Percentiles rank a stretch among this genome's conserved stretches.
These are phyloP conservation scores for Sarcodon aspratus DNA, from an alignment of 768 basidiomycete species.

Conservation along the genomic window DNA sequence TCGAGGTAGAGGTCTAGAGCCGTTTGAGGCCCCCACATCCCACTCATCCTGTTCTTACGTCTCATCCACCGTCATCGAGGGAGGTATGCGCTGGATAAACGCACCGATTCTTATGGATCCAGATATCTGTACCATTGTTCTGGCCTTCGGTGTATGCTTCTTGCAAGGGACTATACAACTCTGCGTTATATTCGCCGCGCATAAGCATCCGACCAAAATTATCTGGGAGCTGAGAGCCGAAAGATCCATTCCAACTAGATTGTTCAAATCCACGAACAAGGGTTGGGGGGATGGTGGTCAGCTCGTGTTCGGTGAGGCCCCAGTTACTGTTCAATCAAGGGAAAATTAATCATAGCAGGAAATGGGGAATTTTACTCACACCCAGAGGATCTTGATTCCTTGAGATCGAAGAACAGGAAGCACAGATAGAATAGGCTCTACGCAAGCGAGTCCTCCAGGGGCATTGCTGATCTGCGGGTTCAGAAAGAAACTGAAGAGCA, in stretches of 20 bases:
- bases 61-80: too few species aligned
- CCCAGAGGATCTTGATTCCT: slow-evolving; percentile 52
- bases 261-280: slow-evolving; percentile 44
- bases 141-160: slow-evolving; percentile 39
- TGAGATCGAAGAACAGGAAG: slow-evolving; percentile 35
- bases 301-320: slow-evolving; percentile 57
- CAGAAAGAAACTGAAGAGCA: slow-evolving; percentile 40
- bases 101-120: slow-evolving; percentile 65
- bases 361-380: slow-evolving; percentile 24
- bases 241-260: slow-evolving; percentile 28
- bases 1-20: slow-evolving; percentile 50
- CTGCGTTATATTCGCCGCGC: slow-evolving; percentile 46
- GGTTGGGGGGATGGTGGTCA: slow-evolving; percentile 49
- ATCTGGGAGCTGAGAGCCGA: slow-evolving; percentile 42
- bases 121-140: slow-evolving; percentile 47
- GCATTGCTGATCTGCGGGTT: slow-evolving; percentile 48
- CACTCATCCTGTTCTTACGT: slow-evolving; percentile 39
- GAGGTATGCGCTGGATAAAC: background rate
- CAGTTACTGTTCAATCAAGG: slow-evolving; percentile 36
- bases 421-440: slow-evolving; percentile 38
- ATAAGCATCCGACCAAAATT: slow-evolving; percentile 46
- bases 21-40: slow-evolving; percentile 54
- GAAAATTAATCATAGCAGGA: background rate
- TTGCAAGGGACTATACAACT: slow-evolving; percentile 55
- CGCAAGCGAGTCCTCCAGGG: slow-evolving; percentile 43